Conservation (phyloP, 257 asterid species). For the Petunia secreta region DNA sequence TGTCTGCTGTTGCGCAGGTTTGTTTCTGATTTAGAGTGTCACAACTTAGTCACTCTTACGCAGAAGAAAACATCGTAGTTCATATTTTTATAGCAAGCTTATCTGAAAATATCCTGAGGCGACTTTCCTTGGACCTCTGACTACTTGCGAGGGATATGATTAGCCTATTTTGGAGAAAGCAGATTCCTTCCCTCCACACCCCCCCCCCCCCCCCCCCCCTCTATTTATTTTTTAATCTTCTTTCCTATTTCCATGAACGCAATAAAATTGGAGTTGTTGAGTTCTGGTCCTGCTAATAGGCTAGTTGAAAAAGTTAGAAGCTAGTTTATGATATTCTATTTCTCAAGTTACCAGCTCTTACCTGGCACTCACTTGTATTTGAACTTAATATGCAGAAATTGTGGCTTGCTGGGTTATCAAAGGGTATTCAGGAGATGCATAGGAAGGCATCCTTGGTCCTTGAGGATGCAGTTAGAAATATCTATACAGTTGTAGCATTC, state of each 20-base stretch:
- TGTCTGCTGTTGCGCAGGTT: constrained; percentile 99
- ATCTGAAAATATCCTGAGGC: background rate
- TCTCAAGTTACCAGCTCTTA: background rate
- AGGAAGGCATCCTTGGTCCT: constrained; percentile 97
- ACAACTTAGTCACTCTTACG: background rate
- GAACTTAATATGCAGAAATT: constrained; percentile 64
- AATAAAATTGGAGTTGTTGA: constrained; percentile 2
- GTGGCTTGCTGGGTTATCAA: constrained; percentile 99
- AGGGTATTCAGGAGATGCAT: constrained; percentile 99
- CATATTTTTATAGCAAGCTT: background rate
- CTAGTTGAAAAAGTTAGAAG: background rate
- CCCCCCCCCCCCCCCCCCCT: too few relatives aligned
- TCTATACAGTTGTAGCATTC: constrained; percentile 95
- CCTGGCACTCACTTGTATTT: constrained; percentile 13
- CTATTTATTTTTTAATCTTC: background rate
- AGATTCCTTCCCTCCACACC: background rate
- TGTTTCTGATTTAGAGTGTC: constrained; percentile 21
- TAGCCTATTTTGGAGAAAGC: background rate
- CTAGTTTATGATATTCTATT: background rate
- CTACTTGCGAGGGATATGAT: background rate
- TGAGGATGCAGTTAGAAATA: constrained; percentile 98
- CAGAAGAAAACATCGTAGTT: background rate
- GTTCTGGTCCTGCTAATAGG: background rate
- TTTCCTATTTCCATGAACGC: background rate
- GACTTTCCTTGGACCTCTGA: background rate